A percentile compares a stretch with the other conserved stretches of the same genome.
These are phyloP conservation scores for Paralagenidium karlingii DNA, from an alignment of 352 stramenopile species.

Conservation along the genomic window DNA sequence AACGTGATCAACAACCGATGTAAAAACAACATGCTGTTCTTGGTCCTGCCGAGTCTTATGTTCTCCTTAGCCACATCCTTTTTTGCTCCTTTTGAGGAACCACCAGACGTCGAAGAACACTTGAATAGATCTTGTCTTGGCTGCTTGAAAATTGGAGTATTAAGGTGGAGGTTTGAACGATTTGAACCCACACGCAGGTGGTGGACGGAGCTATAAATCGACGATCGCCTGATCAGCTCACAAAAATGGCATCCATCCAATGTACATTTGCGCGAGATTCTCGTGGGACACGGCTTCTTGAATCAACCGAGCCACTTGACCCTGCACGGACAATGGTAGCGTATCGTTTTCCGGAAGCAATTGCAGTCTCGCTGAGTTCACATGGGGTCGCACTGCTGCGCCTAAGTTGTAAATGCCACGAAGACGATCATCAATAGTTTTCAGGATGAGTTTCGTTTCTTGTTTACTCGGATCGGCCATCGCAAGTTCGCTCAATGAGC, in stretches of 20 bases:
- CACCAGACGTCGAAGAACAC: too few species aligned
- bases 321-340: slow-evolving; percentile 87
- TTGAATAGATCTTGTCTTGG: too few species aligned
- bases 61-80: too few species aligned
- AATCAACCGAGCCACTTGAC: slow-evolving; percentile 90
- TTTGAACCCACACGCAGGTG: too few species aligned
- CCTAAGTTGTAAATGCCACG: slow-evolving; percentile 87
- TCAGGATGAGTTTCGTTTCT: slow-evolving; percentile 78
- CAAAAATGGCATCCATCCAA: slow-evolving; percentile 91
- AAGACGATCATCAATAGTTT: slow-evolving; percentile 87
- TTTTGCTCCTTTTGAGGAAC: too few species aligned
- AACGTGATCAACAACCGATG: too few species aligned
- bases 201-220: too few species aligned
- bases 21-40: too few species aligned
- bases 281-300: slow-evolving; percentile 85
- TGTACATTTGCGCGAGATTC: slow-evolving; percentile 93
- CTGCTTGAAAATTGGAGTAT: too few species aligned
- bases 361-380: slow-evolving; percentile 49
- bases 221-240: slow-evolving; percentile 13
- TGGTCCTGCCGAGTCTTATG: too few species aligned
- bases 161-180: too few species aligned
- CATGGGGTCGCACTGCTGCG: slow-evolving; percentile 54
- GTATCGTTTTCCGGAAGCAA: slow-evolving; percentile 69
- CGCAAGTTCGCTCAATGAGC: slow-evolving; percentile 49
- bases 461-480: slow-evolving; percentile 80